Evolutionary conservation across 768 basidiomycete species (phyloP), one percentile per base, ranked within the genome.

Genomic region (Macrocybe gigantea): DNA sequence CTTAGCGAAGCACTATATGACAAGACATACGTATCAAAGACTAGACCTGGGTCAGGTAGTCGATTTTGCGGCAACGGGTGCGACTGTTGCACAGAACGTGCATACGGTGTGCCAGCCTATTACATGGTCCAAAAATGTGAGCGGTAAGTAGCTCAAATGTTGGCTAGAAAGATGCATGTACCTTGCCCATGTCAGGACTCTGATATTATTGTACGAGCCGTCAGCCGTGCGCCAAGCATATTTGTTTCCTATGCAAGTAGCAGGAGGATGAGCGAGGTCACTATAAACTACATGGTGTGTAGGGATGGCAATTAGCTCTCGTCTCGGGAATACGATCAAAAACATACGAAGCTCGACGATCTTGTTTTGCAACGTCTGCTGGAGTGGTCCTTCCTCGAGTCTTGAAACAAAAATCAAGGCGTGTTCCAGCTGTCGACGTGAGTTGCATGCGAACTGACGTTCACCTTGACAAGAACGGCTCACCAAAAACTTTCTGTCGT

Each of bases 401-500:
- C 72, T 68, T 2, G 86, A 77, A 45, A 89, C 72, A 51, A 84
- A 77, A 4, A 72, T 73, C 14, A 91, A 67, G 8, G 79, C 69
- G 56, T 89, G 75, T 57, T 91, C 89, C 34, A 91, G 79, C 88
- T 89, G 45, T 41, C 9, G 31, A 15, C 13, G 33, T 22, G 33
- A 35, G 9, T 11, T 44, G 46, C 39, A 12, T 8, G 30, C 33
- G 38, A 34, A n/a, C 43, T n/a, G 41, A n/a, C 11, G 39, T 14
- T 44, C 6, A 41, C 9, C 32, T 22, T 5, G 11, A 22, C 13
- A 14, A 44, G 39, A 6, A 5, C 14, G n/a, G 68, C 83, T 45
- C 45, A 88, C 89, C 40, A 85, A 64, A 62, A 88, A 72, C 63
- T 88, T 85, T 45, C 89, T 75, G 57, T 93, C 89, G 64, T 93